Evolutionary conservation across 2,329 filamentous ascomycete genomes (phyloP).

Genomic region (Didymellaceae sp.): DNA sequence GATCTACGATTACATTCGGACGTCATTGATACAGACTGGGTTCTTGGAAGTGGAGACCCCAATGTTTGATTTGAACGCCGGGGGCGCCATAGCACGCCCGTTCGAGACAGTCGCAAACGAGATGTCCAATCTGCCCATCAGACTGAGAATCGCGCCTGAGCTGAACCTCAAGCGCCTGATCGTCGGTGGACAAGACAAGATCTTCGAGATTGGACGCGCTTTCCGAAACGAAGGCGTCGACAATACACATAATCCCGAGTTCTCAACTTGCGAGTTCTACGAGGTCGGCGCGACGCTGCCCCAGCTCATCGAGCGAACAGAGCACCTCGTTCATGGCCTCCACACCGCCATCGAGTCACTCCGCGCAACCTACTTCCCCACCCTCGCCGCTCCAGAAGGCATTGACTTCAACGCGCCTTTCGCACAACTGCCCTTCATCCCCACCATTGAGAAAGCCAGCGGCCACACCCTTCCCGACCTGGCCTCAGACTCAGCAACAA

Average conservation of each 20-base stretch:
- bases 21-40: conserved; percentile 71
- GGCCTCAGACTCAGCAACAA: conserved; percentile 59
- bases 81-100: conserved; percentile 86
- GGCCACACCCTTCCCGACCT: conserved; percentile 67
- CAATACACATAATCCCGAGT: conserved; percentile 91
- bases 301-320: conserved; percentile 77
- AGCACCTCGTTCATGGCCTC: conserved; percentile 65
- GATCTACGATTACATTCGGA: conserved; percentile 75
- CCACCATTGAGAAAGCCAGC: conserved; percentile 74
- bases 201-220: conserved; percentile 91
- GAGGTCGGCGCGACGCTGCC: conserved; percentile 79
- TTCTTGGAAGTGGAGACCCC: conserved; percentile 93
- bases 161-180: conserved; percentile 93
- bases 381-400: conserved; percentile 51
- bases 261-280: conserved; percentile 98
- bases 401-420: conserved; percentile 66
- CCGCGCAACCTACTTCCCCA: conserved; percentile 38
- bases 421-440: conserved; percentile 79
- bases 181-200: conserved; percentile 82
- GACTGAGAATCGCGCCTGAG: conserved; percentile 89
- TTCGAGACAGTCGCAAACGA: conserved; percentile 83
- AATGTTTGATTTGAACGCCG: conserved; percentile 79
- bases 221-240: conserved; percentile 86
- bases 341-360: conserved; percentile 55
- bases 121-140: conserved; percentile 72